Conservation (phyloP, 352 stramenopile genomes). For the Phytophthora rubi region DNA sequence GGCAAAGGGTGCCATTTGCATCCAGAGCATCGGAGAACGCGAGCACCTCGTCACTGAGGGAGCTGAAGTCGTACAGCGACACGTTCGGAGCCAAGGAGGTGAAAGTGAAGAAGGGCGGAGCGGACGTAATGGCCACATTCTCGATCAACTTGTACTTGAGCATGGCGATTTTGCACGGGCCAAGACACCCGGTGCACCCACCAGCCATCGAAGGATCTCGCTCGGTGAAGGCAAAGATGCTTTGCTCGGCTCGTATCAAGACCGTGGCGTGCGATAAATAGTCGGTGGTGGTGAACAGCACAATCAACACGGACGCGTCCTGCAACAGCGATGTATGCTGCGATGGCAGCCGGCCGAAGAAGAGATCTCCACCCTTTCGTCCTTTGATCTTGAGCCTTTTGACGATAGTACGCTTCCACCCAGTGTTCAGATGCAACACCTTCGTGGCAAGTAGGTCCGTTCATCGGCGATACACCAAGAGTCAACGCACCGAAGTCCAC, state of each 20-base stretch:
- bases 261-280: slow-evolving; percentile 26
- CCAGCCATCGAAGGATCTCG: slow-evolving; percentile 25
- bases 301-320: slow-evolving; percentile 14
- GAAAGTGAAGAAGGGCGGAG: slow-evolving; percentile 22
- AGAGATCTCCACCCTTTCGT: slow-evolving; percentile 3
- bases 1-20: slow-evolving; percentile 20
- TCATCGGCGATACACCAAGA: neutral
- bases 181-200: slow-evolving; percentile 23
- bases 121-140: slow-evolving; percentile 13
- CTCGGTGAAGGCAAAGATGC: slow-evolving; percentile 31
- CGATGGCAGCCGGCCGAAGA: slow-evolving; percentile 11
- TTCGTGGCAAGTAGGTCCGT: neutral
- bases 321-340: slow-evolving; percentile 9
- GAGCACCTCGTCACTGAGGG: slow-evolving; percentile 26
- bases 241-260: slow-evolving; percentile 23
- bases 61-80: slow-evolving; percentile 26
- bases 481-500: neutral
- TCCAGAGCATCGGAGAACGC: slow-evolving; percentile 21
- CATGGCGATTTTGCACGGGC: slow-evolving; percentile 24
- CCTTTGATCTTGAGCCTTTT: slow-evolving; percentile 8
- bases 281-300: slow-evolving; percentile 14
- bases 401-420: slow-evolving; percentile 14
- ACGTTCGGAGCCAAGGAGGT: slow-evolving; percentile 10
- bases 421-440: neutral
- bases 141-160: slow-evolving; percentile 30